These are phyloP conservation scores for Mayamaea pseudoterrestris DNA, from an alignment of 108 stramenopile genomes.

Conservation along the genomic window DNA sequence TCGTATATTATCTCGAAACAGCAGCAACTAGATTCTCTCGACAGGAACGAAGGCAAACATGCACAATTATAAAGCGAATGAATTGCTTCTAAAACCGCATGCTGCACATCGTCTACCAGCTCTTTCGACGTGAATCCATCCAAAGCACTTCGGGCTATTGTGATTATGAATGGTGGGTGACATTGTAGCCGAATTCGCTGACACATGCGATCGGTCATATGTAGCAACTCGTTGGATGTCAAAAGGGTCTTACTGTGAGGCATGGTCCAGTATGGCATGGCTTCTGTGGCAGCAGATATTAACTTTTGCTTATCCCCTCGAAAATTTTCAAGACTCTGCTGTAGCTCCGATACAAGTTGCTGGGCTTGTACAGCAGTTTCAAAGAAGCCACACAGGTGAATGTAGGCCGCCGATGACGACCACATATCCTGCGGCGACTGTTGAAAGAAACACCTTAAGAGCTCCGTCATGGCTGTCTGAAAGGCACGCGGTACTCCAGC, in stretches of 20 bases:
- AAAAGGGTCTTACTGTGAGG: not conserved
- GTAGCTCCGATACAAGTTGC: not conserved
- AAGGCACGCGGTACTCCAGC: not conserved
- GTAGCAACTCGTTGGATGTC: not conserved
- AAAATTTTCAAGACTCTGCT: not conserved
- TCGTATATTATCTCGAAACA: constrained; percentile 10
- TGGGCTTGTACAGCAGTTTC: not conserved
- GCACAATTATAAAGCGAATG: constrained; percentile 18
- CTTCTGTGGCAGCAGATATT: not conserved
- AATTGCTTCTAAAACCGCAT: constrained; percentile 14
- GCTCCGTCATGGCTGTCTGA: not conserved
- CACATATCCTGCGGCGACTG: not conserved
- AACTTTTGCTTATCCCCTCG: not conserved
- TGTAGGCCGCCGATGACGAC: not conserved
- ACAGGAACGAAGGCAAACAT: not conserved
- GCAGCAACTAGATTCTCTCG: not conserved
- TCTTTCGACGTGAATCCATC: constrained; percentile 38
- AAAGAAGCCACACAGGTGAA: too few relatives aligned
- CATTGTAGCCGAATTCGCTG: not conserved
- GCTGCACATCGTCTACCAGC: constrained; percentile 33
- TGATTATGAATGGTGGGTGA: constrained; percentile 36
- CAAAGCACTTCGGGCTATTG: constrained; percentile 31
- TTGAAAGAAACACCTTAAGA: not conserved
- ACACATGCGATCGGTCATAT: not conserved
- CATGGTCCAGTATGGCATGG: not conserved